Base-by-base conservation (phyloP, 768 basidiomycete genomes). In the Panus rudis region DNA sequence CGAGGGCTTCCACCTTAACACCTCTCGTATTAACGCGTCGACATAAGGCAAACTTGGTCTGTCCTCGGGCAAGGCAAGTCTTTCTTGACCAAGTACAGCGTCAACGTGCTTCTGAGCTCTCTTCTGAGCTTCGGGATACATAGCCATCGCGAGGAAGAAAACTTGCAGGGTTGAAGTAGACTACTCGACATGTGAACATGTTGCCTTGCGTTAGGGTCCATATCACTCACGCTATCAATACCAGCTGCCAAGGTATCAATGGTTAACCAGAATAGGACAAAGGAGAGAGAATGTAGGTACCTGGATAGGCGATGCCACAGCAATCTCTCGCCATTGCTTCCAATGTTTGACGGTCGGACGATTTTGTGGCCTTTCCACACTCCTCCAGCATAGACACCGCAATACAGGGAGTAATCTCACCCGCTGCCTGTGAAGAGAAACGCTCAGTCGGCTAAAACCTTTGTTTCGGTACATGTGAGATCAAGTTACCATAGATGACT, bases 81-180 rank as follows among this genome's bases (percentile, higher is more conserved):
- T 65, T 34, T 72, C 71, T 27, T 53, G 43, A 10, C 76, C 77
- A 23, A 79, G 61, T 12, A 79, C 72, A 1, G 52, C 43, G 52
- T 86, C 84, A 14, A 86, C 68, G 45, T 86, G 81, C n/a, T 66
- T 64, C 52, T 83, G 81, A 1, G 78, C 81, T 39, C 70, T 73
- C 27, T 48, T 64, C 35, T 76, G 70, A 2, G 65, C 70, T 2
- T 70, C 70, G 1, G 81, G 81, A 51, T 81, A 55, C 10, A 65
- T 58, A 41, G 79, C 66, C 74, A 85, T 79, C 4, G 79, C 79
- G 37, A 86, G 69, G 21, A 86, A 55, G 57, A 84, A 79, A 4
- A 17, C 13, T 22, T 41, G 48, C 26, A 34, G 17, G 4, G 43
- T 10, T n/a, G 28, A 30, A 10, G 28, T 30, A 10, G 28, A 10